Evolutionary conservation across 208 protist species (phyloP).

Genomic region (Trypanosoma cruzi): DNA sequence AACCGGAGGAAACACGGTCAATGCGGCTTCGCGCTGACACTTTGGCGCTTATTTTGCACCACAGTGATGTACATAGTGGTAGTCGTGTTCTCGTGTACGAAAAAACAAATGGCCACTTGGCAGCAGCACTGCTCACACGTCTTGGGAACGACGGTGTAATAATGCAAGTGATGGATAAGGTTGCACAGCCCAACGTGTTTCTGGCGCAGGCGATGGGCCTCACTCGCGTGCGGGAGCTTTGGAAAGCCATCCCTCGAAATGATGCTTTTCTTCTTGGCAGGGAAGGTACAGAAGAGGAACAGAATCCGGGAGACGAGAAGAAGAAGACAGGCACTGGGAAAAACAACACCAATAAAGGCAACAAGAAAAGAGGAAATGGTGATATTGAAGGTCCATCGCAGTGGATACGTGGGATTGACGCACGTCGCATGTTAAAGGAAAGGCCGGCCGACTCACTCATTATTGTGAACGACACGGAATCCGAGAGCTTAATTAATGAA

Average conservation of each 20-base stretch:
- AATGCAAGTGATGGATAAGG: slow-evolving; percentile 83
- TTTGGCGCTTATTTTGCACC: slow-evolving; percentile 83
- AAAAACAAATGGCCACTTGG: slow-evolving; percentile 80
- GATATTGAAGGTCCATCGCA: slow-evolving; percentile 40
- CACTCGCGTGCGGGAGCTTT: slow-evolving; percentile 64
- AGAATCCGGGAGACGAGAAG: slow-evolving; percentile 15
- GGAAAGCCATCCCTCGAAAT: slow-evolving; percentile 86
- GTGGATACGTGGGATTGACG: slow-evolving; percentile 81
- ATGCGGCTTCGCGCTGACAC: slow-evolving; percentile 85
- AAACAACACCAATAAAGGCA: not conserved
- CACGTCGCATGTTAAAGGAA: slow-evolving; percentile 51
- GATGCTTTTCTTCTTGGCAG: slow-evolving; percentile 61
- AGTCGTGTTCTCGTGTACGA: slow-evolving; percentile 83
- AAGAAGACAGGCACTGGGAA: not conserved
- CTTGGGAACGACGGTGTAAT: slow-evolving; percentile 62
- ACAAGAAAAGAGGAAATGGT: slow-evolving; percentile 6
- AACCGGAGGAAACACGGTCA: slow-evolving; percentile 59
- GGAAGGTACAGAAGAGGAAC: slow-evolving; percentile 28
- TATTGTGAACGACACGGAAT: slow-evolving; percentile 55
- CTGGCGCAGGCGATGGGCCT: slow-evolving; percentile 61
- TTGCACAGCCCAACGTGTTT: slow-evolving; percentile 75
- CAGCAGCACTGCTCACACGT: slow-evolving; percentile 73
- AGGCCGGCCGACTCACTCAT: slow-evolving; percentile 75
- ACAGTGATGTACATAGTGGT: slow-evolving; percentile 80
- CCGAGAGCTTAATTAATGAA: slow-evolving; percentile 41